These are phyloP conservation scores for Porcisia hertigi DNA, from an alignment of 208 protist species.

Conservation along the genomic window DNA sequence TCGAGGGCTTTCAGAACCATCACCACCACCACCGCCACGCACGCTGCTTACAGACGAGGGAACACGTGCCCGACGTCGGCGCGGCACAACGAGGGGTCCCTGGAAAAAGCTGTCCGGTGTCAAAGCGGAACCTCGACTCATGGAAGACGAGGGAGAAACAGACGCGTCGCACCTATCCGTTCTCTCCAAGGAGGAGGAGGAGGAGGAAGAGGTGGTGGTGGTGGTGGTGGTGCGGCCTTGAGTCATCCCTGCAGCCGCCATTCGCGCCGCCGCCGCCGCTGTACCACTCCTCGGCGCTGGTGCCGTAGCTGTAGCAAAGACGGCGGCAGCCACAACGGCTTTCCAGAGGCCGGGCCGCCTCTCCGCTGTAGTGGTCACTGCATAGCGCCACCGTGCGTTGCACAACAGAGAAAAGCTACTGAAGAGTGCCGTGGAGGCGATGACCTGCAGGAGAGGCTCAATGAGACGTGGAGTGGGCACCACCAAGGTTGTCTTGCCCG, in stretches of 20 bases:
- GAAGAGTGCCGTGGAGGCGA: conserved; percentile 29
- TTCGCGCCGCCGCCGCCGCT: not conserved
- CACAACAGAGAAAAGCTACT: conserved; percentile 19
- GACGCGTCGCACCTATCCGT: not conserved
- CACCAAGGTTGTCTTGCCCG: not conserved
- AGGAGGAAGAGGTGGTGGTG: no score
- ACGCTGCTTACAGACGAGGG: not conserved
- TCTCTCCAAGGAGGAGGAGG: no score
- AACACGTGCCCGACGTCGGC: not conserved
- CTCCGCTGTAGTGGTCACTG: conserved; percentile 10
- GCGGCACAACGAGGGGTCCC: not conserved
- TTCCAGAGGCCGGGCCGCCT: conserved; percentile 11
- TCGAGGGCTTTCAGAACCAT: not conserved
- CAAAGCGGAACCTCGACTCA: not conserved
- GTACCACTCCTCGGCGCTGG: not conserved
- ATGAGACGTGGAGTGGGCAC: not conserved
- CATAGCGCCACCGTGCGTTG: conserved; percentile 24
- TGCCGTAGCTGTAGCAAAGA: not conserved
- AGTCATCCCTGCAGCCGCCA: not conserved
- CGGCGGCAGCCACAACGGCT: not conserved
- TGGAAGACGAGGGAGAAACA: not conserved
- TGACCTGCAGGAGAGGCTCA: conserved; percentile 12
- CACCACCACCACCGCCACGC: not conserved
- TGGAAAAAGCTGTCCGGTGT: not conserved
- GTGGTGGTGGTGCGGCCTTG: no score